Conservation (phyloP, 2,329 filamentous ascomycete genomes). For the Sporothrix brunneoviolacea region DNA sequence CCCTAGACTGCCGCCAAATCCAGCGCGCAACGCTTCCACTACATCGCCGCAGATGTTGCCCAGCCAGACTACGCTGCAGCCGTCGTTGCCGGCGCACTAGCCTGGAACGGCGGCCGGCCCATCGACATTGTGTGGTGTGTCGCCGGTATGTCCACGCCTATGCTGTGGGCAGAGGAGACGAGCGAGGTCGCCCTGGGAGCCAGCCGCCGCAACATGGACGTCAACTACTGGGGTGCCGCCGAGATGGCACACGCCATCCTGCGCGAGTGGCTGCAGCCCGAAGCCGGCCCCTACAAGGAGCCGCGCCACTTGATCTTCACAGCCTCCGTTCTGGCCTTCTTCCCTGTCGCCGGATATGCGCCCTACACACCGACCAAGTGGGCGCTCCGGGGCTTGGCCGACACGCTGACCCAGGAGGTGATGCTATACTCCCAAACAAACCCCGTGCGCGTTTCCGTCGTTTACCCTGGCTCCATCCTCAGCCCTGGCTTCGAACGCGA, state of each 20-base stretch:
- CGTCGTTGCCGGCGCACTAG: constrained; percentile 63
- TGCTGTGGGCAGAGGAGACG: constrained; percentile 74
- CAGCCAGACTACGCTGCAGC: constrained; percentile 60
- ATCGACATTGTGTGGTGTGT: constrained; percentile 91
- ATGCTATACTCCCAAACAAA: constrained; percentile 67
- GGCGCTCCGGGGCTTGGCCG: constrained; percentile 74
- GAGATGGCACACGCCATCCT: constrained; percentile 81
- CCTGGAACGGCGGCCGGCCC: constrained; percentile 67
- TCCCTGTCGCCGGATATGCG: constrained; percentile 72
- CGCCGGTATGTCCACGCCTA: constrained; percentile 67
- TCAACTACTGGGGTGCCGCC: constrained; percentile 81
- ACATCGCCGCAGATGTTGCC: constrained; percentile 77
- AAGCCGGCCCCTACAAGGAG: constrained; percentile 38
- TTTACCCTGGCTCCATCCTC: constrained; percentile 79
- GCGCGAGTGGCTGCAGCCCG: constrained; percentile 61
- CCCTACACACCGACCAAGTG: constrained; percentile 81
- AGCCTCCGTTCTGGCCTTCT: constrained; percentile 67
- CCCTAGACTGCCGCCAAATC: constrained; percentile 57
- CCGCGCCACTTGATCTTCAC: constrained; percentile 84
- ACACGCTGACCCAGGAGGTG: constrained; percentile 77
- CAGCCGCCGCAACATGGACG: constrained; percentile 75
- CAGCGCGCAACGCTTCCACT: constrained; percentile 70
- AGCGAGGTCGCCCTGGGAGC: constrained; percentile 45
- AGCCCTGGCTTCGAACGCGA: constrained; percentile 70
- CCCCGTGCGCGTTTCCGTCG: constrained; percentile 67